These are phyloP conservation scores for Cladosporium velox DNA, from an alignment of 2,329 filamentous ascomycete species.

Conservation along the genomic window DNA sequence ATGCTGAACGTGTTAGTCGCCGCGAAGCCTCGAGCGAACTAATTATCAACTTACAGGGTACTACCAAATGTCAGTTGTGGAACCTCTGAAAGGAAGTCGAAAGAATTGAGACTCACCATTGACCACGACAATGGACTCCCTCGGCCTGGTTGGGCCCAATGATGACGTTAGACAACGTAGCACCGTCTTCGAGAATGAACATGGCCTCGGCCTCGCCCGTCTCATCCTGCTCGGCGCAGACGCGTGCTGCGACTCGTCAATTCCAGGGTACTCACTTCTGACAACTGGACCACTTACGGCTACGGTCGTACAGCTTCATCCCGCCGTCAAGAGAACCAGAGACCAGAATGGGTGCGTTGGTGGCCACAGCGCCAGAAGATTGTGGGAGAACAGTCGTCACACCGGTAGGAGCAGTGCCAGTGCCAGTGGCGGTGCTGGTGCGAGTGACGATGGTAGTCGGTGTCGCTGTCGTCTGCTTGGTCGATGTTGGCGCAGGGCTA, in stretches of 20 bases:
- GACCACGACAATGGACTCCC: conserved; percentile 52
- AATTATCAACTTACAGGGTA: background rate
- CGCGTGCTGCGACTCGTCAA: background rate
- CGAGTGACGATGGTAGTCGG: background rate
- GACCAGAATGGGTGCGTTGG: background rate
- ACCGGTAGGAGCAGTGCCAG: background rate
- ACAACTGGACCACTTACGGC: background rate
- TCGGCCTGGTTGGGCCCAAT: conserved; percentile 55
- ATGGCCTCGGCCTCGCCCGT: conserved; percentile 51
- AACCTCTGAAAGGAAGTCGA: background rate
- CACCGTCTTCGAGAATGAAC: conserved; percentile 56
- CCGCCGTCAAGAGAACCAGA: background rate
- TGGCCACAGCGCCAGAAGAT: background rate
- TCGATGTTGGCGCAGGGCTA: background rate
- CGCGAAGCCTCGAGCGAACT: background rate
- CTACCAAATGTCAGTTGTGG: background rate
- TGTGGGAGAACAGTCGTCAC: background rate
- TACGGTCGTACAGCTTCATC: conserved; percentile 1
- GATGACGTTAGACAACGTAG: conserved; percentile 55
- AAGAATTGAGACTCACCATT: background rate
- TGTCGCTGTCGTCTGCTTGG: background rate
- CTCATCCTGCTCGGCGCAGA: conserved; percentile 48
- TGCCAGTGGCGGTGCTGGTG: background rate
- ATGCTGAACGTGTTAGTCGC: background rate
- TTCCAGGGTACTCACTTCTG: background rate